Evolutionary conservation across 176 grass and related monocot species (phyloP).

Genomic region (Bromus sterilis): DNA sequence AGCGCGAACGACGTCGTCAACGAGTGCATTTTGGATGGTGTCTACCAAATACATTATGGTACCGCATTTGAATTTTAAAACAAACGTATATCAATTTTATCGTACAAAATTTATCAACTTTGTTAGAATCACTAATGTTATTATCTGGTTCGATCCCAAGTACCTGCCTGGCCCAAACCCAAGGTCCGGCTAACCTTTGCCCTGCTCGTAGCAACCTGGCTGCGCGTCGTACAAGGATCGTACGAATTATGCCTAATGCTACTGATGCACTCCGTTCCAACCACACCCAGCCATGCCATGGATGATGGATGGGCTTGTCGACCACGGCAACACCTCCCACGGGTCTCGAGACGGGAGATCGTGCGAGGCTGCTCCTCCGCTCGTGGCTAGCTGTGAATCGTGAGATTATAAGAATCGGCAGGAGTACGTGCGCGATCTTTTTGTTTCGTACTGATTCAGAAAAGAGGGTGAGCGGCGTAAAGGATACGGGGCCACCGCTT

Average conservation of each 20-base stretch:
- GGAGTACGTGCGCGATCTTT: background rate
- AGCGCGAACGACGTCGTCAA: too few relatives aligned
- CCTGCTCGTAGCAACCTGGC: too few relatives aligned
- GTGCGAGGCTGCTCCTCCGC: background rate
- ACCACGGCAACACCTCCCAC: background rate
- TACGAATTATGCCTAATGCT: background rate
- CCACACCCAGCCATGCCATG: background rate
- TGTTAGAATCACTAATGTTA: too few relatives aligned
- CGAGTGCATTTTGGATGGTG: too few relatives aligned
- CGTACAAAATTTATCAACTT: too few relatives aligned
- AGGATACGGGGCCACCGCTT: background rate
- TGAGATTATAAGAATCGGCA: background rate
- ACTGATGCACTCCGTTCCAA: background rate
- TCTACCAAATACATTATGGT: too few relatives aligned
- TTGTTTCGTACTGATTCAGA: conserved; percentile 16
- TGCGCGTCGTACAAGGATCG: too few relatives aligned
- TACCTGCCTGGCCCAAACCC: too few relatives aligned
- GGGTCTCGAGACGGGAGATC: background rate
- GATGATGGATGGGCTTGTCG: background rate
- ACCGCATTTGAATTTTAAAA: too few relatives aligned
- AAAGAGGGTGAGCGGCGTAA: conserved; percentile 17
- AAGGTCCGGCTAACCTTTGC: too few relatives aligned
- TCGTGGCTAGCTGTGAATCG: background rate
- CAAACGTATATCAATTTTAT: too few relatives aligned
- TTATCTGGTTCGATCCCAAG: too few relatives aligned